Conservation (phyloP, 2,329 filamentous ascomycete genomes). For the Geosmithia putterillii region DNA sequence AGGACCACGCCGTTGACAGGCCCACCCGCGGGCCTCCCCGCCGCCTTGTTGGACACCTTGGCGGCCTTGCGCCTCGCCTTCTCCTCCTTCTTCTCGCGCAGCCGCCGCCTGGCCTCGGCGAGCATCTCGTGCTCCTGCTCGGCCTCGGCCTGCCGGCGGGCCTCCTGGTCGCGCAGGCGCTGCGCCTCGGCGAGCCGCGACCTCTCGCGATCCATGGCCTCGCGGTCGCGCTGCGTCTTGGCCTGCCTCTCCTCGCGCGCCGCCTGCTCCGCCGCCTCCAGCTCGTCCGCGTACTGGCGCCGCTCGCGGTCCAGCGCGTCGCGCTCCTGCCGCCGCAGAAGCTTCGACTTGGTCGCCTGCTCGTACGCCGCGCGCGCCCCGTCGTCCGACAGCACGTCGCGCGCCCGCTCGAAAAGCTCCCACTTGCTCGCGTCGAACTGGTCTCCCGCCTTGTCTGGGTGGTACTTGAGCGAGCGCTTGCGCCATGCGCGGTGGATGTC, state of each 20-base stretch:
- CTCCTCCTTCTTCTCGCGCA: constrained; percentile 27
- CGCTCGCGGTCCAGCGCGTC: constrained; percentile 62
- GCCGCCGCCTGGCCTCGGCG: constrained; percentile 20
- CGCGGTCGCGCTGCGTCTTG: constrained; percentile 20
- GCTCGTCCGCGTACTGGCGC: constrained; percentile 70
- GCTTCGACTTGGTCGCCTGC: constrained; percentile 56
- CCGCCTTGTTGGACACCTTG: constrained; percentile 19
- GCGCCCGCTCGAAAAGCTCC: constrained; percentile 74
- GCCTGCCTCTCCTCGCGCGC: constrained; percentile 46
- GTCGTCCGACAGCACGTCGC: constrained; percentile 66
- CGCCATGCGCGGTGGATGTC: constrained; percentile 78
- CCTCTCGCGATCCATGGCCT: constrained; percentile 23
- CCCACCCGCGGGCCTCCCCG: constrained; percentile 10
- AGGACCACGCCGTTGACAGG: constrained; percentile 19
- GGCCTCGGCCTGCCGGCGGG: constrained; percentile 18
- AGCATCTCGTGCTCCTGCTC: constrained; percentile 25
- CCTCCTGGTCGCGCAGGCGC: constrained; percentile 23
- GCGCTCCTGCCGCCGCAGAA: constrained; percentile 57
- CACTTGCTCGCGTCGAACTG: constrained; percentile 70
- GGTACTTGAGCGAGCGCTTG: constrained; percentile 76
- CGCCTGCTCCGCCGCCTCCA: constrained; percentile 66
- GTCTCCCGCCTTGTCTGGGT: constrained; percentile 79
- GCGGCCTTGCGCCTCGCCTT: constrained; percentile 23
- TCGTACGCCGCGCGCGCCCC: constrained; percentile 69
- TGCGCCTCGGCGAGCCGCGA: constrained; percentile 22